phyloP scores from a whole-genome alignment of 345 rosid genomes.

The Salix caprea region DNA sequence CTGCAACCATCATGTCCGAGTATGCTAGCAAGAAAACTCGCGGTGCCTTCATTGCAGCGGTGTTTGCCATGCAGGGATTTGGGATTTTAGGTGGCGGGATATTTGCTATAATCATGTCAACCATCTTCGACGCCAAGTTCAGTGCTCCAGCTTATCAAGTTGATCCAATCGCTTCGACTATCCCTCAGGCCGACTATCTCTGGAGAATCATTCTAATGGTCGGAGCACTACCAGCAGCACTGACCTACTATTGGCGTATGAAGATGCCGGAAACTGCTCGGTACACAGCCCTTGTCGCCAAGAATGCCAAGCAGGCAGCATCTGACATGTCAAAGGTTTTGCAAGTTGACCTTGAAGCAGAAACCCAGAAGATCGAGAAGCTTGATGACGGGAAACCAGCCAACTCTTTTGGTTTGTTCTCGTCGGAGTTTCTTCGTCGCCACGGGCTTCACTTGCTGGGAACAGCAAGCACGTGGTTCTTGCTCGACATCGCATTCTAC shows the following conservation, averaged over 20 bases:
- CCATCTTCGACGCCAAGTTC: slow-evolving; percentile 49
- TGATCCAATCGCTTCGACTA: slow-evolving; percentile 48
- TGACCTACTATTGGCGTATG: slow-evolving; percentile 75
- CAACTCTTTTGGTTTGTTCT: slow-evolving; percentile 55
- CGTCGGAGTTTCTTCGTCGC: slow-evolving; percentile 47
- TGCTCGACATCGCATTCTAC: slow-evolving; percentile 81
- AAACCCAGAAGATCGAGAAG: slow-evolving; percentile 36
- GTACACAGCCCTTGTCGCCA: slow-evolving; percentile 83
- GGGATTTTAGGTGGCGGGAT: slow-evolving; percentile 76
- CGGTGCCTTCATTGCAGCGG: slow-evolving; percentile 84
- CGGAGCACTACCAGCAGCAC: slow-evolving; percentile 75
- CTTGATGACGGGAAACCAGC: slow-evolving; percentile 7
- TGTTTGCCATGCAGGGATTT: slow-evolving; percentile 93
- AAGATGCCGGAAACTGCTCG: slow-evolving; percentile 94
- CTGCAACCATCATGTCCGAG: slow-evolving; percentile 83
- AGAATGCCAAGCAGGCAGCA: slow-evolving; percentile 65
- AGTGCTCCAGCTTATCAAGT: slow-evolving; percentile 45
- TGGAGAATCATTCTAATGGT: slow-evolving; percentile 81
- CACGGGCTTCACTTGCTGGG: slow-evolving; percentile 86
- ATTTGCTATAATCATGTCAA: slow-evolving; percentile 51
- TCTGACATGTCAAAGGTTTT: slow-evolving; percentile 79
- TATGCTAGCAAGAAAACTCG: slow-evolving; percentile 85
- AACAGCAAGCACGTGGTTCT: slow-evolving; percentile 76
- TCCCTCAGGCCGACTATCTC: slow-evolving; percentile 65
- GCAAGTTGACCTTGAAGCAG: slow-evolving; percentile 62